Conservation (phyloP, 2,329 filamentous ascomycete species). For the Paecilomyces sp. region DNA sequence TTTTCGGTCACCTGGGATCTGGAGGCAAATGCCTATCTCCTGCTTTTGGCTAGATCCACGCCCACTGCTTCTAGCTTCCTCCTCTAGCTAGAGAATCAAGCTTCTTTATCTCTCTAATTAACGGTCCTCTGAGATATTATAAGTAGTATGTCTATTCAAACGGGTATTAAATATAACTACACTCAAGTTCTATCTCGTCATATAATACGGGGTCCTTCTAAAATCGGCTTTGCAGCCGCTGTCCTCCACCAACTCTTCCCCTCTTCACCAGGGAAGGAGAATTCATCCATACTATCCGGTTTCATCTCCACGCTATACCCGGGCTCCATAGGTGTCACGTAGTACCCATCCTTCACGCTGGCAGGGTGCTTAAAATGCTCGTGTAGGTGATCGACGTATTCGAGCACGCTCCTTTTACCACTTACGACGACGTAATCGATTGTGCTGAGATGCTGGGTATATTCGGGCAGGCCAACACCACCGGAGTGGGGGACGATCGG, state of each 20-base stretch:
- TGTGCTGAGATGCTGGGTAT: conserved; percentile 85
- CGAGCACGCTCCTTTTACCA: conserved; percentile 72
- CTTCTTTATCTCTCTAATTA: no score
- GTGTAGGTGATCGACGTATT: conserved; percentile 90
- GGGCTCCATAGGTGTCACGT: conserved; percentile 73
- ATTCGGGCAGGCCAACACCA: conserved; percentile 84
- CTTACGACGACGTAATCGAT: conserved; percentile 88
- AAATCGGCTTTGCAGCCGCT: conserved; percentile 68
- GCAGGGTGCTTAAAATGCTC: conserved; percentile 85
- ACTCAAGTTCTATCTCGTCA: conserved; percentile 4
- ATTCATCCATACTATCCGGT: conserved; percentile 74
- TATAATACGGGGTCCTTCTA: conserved; percentile 47
- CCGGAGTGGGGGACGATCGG: conserved; percentile 86
- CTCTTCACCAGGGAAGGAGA: conserved; percentile 66
- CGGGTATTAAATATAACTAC: background rate
- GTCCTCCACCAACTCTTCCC: conserved; percentile 81
- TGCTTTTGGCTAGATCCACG: no score
- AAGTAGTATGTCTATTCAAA: background rate
- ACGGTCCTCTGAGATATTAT: no score
- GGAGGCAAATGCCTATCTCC: no score
- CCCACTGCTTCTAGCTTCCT: no score
- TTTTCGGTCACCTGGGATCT: no score
- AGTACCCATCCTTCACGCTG: conserved; percentile 76
- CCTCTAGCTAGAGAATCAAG: no score
- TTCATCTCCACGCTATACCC: conserved; percentile 96